Evolutionary conservation across 768 basidiomycete genomes (phyloP).

Genomic region (Rhizopogon vesiculosus): DNA sequence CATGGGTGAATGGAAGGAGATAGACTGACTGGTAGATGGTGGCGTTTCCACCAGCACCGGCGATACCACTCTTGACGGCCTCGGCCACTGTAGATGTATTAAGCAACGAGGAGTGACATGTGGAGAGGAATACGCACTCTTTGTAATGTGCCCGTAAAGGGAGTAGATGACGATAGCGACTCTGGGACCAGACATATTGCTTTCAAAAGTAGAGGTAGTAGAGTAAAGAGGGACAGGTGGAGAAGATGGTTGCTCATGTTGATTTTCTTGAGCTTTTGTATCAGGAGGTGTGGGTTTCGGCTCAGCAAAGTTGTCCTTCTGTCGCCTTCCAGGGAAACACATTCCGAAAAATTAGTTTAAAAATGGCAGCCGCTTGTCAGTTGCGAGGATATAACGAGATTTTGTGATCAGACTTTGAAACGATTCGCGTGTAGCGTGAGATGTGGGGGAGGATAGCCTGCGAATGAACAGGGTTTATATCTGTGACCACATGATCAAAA

Average conservation of each 20-base stretch:
- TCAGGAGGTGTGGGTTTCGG: conserved; percentile 11
- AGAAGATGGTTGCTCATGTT: conserved; percentile 2
- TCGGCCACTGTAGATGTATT: conserved; percentile 23
- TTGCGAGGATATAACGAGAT: conserved; percentile 7
- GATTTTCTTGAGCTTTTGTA: conserved; percentile 9
- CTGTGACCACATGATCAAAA: conserved; percentile 13
- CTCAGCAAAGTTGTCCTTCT: conserved; percentile 30
- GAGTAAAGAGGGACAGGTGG: background rate
- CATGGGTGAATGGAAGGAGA: background rate
- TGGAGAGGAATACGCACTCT: conserved; percentile 27
- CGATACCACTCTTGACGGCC: conserved; percentile 35
- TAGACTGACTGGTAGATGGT: conserved; percentile 42
- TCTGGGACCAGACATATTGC: conserved; percentile 23
- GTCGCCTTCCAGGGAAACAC: conserved; percentile 36
- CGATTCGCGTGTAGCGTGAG: conserved; percentile 19
- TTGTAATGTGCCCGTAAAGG: conserved; percentile 45
- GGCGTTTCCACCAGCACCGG: conserved; percentile 35
- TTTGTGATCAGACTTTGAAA: background rate
- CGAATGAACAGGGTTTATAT: background rate
- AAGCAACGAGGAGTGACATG: background rate
- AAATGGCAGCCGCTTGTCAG: background rate
- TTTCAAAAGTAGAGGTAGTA: background rate
- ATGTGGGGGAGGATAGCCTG: conserved; percentile 11
- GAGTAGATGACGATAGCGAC: conserved; percentile 47
- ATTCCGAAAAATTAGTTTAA: conserved; percentile 15